Evolutionary conservation across 345 rosid species (phyloP).

Genomic region (Salix viminalis): DNA sequence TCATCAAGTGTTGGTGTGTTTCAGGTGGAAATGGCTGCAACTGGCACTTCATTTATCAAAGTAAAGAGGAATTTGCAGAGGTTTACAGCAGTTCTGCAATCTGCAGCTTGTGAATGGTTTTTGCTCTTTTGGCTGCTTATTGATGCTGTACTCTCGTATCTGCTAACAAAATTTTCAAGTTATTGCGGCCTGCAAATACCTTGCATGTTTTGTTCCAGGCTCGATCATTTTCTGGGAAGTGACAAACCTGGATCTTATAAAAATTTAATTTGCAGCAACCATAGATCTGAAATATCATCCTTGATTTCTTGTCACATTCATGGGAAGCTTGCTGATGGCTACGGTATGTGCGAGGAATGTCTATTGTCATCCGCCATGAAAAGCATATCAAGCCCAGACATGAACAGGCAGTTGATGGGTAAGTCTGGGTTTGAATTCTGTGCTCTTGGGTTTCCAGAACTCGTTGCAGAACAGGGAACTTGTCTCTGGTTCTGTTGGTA

Average conservation of each 20-base stretch:
- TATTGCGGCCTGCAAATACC: slow-evolving; percentile 19
- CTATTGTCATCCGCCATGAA: slow-evolving; percentile 8
- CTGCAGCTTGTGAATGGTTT: slow-evolving; percentile 29
- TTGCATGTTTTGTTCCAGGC: slow-evolving; percentile 28
- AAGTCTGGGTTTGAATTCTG: slow-evolving; percentile 42
- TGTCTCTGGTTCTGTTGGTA: slow-evolving; percentile 11
- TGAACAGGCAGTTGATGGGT: slow-evolving; percentile 21
- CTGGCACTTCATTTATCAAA: not conserved
- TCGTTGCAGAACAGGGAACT: not conserved
- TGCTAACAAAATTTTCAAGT: slow-evolving; percentile 15
- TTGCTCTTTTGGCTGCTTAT: slow-evolving; percentile 15
- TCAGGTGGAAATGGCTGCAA: slow-evolving; percentile 18
- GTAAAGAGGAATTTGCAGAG: not conserved
- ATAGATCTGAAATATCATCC: slow-evolving; percentile 21
- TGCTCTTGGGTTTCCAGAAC: slow-evolving; percentile 16
- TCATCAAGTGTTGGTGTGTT: slow-evolving; percentile 13
- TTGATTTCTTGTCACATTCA: slow-evolving; percentile 20
- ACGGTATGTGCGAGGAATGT: slow-evolving; percentile 23
- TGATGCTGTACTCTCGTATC: slow-evolving; percentile 18
- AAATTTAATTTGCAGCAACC: slow-evolving; percentile 16
- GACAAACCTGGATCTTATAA: slow-evolving; percentile 16
- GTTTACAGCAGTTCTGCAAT: not conserved
- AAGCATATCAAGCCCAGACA: slow-evolving; percentile 4
- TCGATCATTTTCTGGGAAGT: slow-evolving; percentile 18
- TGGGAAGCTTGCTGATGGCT: slow-evolving; percentile 23